A percentile compares a stretch with the other conserved stretches of the same genome.
Evolutionary conservation across 345 rosid genomes (phyloP).

Genomic region (Rhizophora apiculata): DNA sequence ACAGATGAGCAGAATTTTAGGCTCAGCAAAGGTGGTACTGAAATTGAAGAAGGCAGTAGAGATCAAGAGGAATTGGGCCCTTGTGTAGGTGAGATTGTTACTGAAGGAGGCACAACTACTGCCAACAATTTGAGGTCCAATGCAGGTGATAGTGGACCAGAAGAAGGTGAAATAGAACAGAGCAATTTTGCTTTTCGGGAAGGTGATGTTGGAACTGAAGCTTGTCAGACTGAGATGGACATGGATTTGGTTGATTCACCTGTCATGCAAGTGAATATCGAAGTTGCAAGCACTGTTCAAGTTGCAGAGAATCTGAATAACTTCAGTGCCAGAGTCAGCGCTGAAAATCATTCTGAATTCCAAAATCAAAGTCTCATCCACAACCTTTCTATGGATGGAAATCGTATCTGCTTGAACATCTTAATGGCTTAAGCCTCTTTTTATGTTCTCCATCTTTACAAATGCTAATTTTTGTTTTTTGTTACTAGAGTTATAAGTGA

Average conservation of each 20-base stretch:
- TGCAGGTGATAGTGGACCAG: conserved; percentile 32
- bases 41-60: conserved; percentile 19
- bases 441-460: conserved; percentile 4
- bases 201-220: conserved; percentile 17
- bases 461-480: too few relatives aligned
- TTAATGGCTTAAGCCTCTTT: conserved; percentile 11
- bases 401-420: conserved; percentile 50
- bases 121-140: conserved; percentile 38
- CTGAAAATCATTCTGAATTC: conserved; percentile 25
- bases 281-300: conserved; percentile 32
- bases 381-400: conserved; percentile 35
- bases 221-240: conserved; percentile 31
- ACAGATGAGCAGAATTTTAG: not conserved
- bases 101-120: conserved; percentile 22
- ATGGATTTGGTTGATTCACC: conserved; percentile 40
- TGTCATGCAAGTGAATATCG: conserved; percentile 35
- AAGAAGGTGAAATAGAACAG: conserved; percentile 6
- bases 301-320: conserved; percentile 35
- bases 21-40: conserved; percentile 1
- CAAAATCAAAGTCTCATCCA: conserved; percentile 28
- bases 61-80: conserved; percentile 36
- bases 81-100: conserved; percentile 32
- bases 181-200: not conserved
- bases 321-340: conserved; percentile 21
- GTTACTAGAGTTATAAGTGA: not conserved